Percentiles rank a stretch among this genome's conserved stretches.
Conservation (phyloP, 441 rosid species). For the Syzygium malaccense region DNA sequence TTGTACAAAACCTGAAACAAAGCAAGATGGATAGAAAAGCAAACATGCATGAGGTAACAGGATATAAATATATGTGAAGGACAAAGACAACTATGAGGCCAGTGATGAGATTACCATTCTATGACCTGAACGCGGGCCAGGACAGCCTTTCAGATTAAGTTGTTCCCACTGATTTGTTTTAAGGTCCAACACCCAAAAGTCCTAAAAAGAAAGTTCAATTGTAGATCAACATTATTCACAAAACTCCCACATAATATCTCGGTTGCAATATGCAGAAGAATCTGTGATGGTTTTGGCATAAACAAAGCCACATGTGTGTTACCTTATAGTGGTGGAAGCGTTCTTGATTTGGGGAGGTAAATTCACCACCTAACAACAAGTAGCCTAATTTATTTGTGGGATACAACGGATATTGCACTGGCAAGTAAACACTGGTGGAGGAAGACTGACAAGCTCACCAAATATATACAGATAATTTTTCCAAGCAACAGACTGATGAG, state of each 20-base stretch:
- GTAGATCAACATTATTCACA: background rate
- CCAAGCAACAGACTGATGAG: constrained; percentile 98
- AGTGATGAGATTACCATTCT: constrained; percentile 63
- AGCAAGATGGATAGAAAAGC: constrained; percentile 2
- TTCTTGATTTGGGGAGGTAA: constrained; percentile 96
- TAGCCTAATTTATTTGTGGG: background rate
- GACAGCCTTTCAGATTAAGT: constrained; percentile 82
- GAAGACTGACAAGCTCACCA: constrained; percentile 30
- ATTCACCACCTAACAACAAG: constrained; percentile 74
- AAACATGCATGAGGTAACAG: background rate
- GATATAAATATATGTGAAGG: constrained; percentile 4
- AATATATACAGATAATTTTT: constrained; percentile 90
- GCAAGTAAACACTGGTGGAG: background rate
- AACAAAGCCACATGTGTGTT: background rate
- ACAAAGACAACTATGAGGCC: background rate
- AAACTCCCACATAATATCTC: background rate
- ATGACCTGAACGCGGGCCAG: constrained; percentile 95
- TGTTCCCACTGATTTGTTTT: constrained; percentile 98
- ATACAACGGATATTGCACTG: background rate
- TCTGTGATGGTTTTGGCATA: no score
- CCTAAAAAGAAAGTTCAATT: constrained; percentile 26
- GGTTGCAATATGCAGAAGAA: background rate
- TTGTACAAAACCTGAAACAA: constrained; percentile 73
- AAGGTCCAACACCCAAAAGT: constrained; percentile 90
- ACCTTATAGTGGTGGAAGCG: constrained; percentile 98